Conservation (phyloP, 1,284 basidiomycete genomes). For the Pascua guehoae region DNA sequence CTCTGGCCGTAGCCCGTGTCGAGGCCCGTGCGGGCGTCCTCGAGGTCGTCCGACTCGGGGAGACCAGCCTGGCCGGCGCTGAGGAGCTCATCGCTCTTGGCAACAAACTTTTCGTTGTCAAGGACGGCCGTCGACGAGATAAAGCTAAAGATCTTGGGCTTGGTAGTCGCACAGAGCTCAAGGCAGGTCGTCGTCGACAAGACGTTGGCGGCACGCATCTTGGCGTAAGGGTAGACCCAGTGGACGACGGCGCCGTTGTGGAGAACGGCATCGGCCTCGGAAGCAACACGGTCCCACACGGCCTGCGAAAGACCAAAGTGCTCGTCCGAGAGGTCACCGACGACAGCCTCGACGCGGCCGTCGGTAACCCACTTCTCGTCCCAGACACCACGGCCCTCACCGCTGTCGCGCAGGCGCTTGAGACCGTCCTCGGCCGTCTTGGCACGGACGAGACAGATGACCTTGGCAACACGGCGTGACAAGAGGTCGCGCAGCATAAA, state of each 20-base stretch:
- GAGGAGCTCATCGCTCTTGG: constrained; percentile 70
- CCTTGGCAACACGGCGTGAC: constrained; percentile 67
- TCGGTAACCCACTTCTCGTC: constrained; percentile 75
- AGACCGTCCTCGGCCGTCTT: constrained; percentile 63
- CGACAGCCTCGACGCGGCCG: constrained; percentile 72
- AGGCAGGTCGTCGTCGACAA: constrained; percentile 80
- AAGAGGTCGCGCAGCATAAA: constrained; percentile 86
- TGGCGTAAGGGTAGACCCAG: constrained; percentile 98
- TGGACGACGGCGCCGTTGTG: constrained; percentile 98
- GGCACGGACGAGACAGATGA: constrained; percentile 86
- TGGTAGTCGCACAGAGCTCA: constrained; percentile 68
- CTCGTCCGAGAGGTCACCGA: constrained; percentile 79
- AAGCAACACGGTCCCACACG: constrained; percentile 66
- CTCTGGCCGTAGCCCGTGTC: constrained; percentile 94
- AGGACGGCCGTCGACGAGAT: constrained; percentile 92
- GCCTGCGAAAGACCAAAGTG: constrained; percentile 68
- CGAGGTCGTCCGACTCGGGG: constrained; percentile 85
- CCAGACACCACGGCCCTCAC: constrained; percentile 88
- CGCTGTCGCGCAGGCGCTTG: constrained; percentile 68
- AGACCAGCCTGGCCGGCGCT: constrained; percentile 61
- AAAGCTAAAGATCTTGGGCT: constrained; percentile 81
- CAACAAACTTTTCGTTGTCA: constrained; percentile 86
- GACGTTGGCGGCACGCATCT: constrained; percentile 87
- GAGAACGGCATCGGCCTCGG: constrained; percentile 77
- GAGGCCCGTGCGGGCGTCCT: constrained; percentile 71